These are phyloP conservation scores for Maudiozyma turicensis DNA, from an alignment of 805 yeast genomes.

Conservation along the genomic window DNA sequence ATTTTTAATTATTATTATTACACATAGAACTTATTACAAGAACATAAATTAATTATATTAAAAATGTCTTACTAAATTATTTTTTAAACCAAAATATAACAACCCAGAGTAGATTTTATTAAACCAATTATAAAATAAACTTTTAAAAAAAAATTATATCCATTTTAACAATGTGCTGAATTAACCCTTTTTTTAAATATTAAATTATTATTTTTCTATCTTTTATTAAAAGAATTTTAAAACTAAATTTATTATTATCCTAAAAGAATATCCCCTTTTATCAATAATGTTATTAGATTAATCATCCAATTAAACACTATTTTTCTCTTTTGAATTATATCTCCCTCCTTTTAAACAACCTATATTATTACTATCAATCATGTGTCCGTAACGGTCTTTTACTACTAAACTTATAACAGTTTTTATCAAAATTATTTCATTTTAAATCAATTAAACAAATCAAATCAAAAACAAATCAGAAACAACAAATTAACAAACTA, in stretches of 20 bases:
- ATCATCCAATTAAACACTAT: not conserved
- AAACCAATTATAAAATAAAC: not conserved
- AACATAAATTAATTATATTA: not conserved
- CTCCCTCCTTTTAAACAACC: not conserved
- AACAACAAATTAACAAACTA: not conserved
- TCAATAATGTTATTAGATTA: no score
- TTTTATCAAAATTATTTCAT: not conserved
- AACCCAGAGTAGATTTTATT: slow-evolving; percentile 6
- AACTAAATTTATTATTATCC: no score
- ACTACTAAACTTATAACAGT: not conserved
- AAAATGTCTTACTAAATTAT: slow-evolving; percentile 22
- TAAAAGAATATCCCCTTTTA: no score
- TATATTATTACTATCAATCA: not conserved
- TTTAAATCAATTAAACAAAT: not conserved
- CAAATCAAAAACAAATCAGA: slow-evolving; percentile 2
- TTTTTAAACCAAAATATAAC: not conserved
- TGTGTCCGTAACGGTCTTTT: slow-evolving; percentile 8
- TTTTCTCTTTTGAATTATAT: not conserved
- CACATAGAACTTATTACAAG: not conserved
- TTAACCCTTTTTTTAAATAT: no score
- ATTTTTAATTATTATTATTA: not conserved
- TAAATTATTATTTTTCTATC: no score
- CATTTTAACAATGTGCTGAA: not conserved
- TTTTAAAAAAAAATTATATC: not conserved
- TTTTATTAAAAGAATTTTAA: no score